Evolutionary conservation across 148 eudicot genomes (phyloP).

Genomic region (Nyssa sinensis): DNA sequence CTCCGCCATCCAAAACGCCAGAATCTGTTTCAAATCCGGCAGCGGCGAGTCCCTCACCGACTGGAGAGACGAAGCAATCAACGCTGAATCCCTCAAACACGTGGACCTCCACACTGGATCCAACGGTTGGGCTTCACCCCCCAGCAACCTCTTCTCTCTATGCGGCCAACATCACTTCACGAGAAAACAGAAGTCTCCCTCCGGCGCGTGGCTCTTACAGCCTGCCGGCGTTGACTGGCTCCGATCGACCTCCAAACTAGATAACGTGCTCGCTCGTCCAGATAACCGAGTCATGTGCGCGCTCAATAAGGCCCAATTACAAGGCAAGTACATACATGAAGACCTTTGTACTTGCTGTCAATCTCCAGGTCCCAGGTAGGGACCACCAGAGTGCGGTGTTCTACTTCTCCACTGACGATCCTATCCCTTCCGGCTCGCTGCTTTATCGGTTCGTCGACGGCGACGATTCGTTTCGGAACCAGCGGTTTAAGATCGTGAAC

Average conservation of each 20-base stretch:
- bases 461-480: slow-evolving; percentile 62
- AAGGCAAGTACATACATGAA: slow-evolving; percentile 39
- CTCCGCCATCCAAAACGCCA: slow-evolving; percentile 6
- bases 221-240: slow-evolving; percentile 95
- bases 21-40: slow-evolving; percentile 1
- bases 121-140: slow-evolving; percentile 93
- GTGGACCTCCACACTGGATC: slow-evolving; percentile 63
- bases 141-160: slow-evolving; percentile 62
- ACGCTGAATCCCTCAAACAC: slow-evolving; percentile 59
- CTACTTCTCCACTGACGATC: slow-evolving; percentile 76
- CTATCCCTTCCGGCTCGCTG: slow-evolving; percentile 51
- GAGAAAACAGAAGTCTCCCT: slow-evolving; percentile 53
- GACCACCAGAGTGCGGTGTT: slow-evolving; percentile 83
- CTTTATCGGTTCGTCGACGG: slow-evolving; percentile 68
- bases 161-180: slow-evolving; percentile 50
- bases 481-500: slow-evolving; percentile 73
- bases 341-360: slow-evolving; percentile 63
- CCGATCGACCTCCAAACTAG: slow-evolving; percentile 59
- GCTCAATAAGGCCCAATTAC: slow-evolving; percentile 27
- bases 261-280: slow-evolving; percentile 61
- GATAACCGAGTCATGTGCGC: slow-evolving; percentile 67
- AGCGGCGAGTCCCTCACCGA: slow-evolving; percentile 12
- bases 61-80: slow-evolving; percentile 60
- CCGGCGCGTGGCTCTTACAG: slow-evolving; percentile 56
- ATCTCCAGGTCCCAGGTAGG: slow-evolving; percentile 80